phyloP scores from a whole-genome alignment of 2,329 filamentous ascomycete genomes.

The Chaetothyriales sp. region DNA sequence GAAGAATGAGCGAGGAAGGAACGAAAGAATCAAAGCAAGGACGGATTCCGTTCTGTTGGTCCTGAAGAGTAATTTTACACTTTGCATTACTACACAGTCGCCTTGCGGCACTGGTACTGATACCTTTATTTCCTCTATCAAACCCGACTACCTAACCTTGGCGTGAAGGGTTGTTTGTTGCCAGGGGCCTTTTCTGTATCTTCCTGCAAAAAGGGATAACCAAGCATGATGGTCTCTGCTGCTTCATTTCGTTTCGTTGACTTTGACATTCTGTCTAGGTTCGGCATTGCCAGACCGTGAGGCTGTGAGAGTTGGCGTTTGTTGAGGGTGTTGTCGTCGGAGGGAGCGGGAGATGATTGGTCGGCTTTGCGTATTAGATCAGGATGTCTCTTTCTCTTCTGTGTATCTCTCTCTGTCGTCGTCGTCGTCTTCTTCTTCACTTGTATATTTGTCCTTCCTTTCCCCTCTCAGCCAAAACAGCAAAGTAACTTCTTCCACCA shows the following conservation, averaged over 20 bases:
- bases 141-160: too few species aligned
- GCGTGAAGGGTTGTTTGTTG: neutral
- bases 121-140: too few species aligned
- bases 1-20: too few species aligned
- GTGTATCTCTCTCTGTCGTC: neutral
- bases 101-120: too few species aligned
- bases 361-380: neutral
- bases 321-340: neutral
- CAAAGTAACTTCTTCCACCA: slow-evolving; percentile 18
- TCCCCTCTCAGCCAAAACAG: slow-evolving; percentile 7
- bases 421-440: too few species aligned
- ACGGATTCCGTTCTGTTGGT: too few species aligned
- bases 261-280: neutral
- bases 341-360: neutral
- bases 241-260: neutral
- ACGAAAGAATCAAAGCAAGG: too few species aligned
- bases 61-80: too few species aligned
- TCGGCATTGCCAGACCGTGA: neutral
- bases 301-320: neutral
- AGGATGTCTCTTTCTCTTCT: neutral
- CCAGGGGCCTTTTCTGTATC: neutral
- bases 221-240: neutral
- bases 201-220: neutral
- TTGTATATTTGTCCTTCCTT: neutral
- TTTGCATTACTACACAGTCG: too few species aligned